Evolutionary conservation across 306 rosid genomes (phyloP).

Genomic region (Canavalia gladiata): DNA sequence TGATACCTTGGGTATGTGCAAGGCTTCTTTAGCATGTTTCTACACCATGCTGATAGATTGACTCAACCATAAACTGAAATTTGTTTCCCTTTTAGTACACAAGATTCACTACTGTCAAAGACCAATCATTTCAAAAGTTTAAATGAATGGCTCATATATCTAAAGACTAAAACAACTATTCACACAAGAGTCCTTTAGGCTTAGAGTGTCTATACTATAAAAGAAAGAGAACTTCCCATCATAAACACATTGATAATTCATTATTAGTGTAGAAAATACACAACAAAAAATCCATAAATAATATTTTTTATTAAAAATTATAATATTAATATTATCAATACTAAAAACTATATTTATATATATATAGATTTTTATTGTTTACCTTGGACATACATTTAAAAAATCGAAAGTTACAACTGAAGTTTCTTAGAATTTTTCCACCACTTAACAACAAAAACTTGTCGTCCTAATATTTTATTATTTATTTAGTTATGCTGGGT

Average conservation of each 20-base stretch:
- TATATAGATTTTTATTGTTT: too few relatives aligned
- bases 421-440: not conserved
- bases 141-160: not conserved
- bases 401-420: not conserved
- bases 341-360: too few relatives aligned
- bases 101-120: not conserved
- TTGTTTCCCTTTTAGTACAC: not conserved
- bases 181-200: not conserved
- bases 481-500: not conserved
- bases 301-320: too few relatives aligned
- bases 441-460: not conserved
- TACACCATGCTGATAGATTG: conserved; percentile 37
- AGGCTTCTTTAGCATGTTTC: conserved; percentile 45
- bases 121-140: not conserved
- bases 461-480: conserved; percentile 7
- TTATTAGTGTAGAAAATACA: not conserved
- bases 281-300: too few relatives aligned
- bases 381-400: too few relatives aligned
- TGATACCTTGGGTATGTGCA: conserved; percentile 79
- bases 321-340: too few relatives aligned
- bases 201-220: not conserved
- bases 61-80: not conserved
- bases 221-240: not conserved
- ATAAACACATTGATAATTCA: not conserved
- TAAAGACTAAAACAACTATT: not conserved